A percentile compares a stretch with the other conserved stretches of the same genome.
phyloP scores from a whole-genome alignment of 2,329 filamentous ascomycete species.

The Ceratocystis eucalypticola region DNA sequence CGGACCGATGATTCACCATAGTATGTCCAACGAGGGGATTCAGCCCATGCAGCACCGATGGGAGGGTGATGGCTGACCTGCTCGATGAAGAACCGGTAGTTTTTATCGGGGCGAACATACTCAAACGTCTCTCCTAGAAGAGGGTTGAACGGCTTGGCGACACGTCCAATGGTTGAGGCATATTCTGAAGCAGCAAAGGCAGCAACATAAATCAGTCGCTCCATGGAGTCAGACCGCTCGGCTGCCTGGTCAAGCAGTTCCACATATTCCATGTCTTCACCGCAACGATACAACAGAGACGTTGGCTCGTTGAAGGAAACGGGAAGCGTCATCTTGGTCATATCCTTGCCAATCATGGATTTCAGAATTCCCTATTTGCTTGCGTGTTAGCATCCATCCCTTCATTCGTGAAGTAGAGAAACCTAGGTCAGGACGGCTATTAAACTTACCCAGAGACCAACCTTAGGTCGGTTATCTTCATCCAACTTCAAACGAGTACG shows the following conservation, averaged over 20 bases:
- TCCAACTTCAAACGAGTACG: conserved; percentile 74
- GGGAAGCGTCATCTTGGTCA: conserved; percentile 98
- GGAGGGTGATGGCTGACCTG: conserved; percentile 97
- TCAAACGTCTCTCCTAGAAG: conserved; percentile 94
- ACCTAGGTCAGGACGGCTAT: not conserved
- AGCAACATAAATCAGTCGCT: conserved; percentile 86
- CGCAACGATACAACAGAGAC: conserved; percentile 83
- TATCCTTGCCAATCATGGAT: conserved; percentile 99
- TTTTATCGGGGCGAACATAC: conserved; percentile 88
- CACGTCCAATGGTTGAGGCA: conserved; percentile 87
- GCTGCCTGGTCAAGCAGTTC: conserved; percentile 83
- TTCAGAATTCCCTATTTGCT: conserved; percentile 69
- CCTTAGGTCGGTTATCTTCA: conserved; percentile 80
- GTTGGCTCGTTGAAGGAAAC: conserved; percentile 99
- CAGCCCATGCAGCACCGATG: conserved; percentile 82
- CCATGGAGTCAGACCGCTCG: conserved; percentile 71
- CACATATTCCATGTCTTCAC: conserved; percentile 96
- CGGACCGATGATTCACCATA: conserved; percentile 91
- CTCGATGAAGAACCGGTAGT: conserved; percentile 96
- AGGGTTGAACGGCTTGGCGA: conserved; percentile 97
- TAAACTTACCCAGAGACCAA: conserved; percentile 77
- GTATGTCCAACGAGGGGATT: conserved; percentile 90
- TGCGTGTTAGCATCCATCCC: not conserved
- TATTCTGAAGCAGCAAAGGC: conserved; percentile 95
- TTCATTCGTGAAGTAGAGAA: not conserved